Conservation (phyloP, 116 monocot species). For the Papilionanthe hybrid region DNA sequence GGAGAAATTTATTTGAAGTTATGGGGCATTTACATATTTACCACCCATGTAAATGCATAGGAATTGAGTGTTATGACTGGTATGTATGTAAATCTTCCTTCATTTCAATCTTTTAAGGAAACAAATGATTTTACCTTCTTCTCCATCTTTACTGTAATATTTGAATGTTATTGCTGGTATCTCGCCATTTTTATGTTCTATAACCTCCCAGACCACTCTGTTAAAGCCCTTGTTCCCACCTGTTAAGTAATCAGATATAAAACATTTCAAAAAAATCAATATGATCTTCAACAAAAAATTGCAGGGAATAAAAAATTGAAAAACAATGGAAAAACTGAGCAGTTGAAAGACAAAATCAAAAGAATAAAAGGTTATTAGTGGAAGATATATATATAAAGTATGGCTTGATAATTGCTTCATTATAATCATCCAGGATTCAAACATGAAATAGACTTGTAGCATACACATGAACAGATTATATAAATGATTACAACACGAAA, state of each 20-base stretch:
- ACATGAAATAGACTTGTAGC: too few relatives aligned
- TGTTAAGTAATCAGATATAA: slow-evolving; percentile 7
- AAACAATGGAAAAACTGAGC: neutral
- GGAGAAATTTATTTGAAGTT: neutral
- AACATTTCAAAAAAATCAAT: neutral
- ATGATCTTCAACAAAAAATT: neutral
- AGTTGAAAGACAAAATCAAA: neutral
- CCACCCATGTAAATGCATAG: too few relatives aligned
- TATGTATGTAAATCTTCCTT: too few relatives aligned
- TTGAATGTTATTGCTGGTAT: slow-evolving; percentile 74
- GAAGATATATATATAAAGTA: too few relatives aligned
- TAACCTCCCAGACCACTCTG: slow-evolving; percentile 82
- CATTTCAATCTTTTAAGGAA: neutral
- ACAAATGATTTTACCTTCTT: slow-evolving; percentile 56
- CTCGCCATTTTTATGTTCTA: slow-evolving; percentile 36
- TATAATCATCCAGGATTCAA: too few relatives aligned
- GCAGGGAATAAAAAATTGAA: neutral
- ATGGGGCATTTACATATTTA: too few relatives aligned
- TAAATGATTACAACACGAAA: too few relatives aligned
- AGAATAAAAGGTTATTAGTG: neutral
- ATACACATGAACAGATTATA: too few relatives aligned
- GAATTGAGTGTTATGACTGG: too few relatives aligned
- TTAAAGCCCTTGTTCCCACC: slow-evolving; percentile 80
- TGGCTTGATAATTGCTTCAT: too few relatives aligned
- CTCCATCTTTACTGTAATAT: slow-evolving; percentile 79